These are phyloP conservation scores for Gypsophila paniculata DNA, from an alignment of 179 eudicot species.

Conservation along the genomic window DNA sequence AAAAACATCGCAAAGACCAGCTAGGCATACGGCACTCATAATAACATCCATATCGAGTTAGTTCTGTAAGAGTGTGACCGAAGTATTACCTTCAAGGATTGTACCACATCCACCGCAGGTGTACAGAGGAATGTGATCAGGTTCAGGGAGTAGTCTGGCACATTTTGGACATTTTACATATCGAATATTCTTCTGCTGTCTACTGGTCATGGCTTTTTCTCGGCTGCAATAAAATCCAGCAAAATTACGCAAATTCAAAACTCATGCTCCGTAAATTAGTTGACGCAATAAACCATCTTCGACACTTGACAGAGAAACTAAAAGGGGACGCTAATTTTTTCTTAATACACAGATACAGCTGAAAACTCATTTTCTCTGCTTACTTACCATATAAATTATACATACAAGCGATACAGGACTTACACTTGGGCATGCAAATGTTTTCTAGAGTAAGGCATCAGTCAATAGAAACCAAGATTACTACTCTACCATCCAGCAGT, in stretches of 20 bases:
- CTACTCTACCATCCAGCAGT: background rate
- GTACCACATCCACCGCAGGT: constrained; percentile 72
- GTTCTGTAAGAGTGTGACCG: background rate
- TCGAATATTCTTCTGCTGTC: constrained; percentile 39
- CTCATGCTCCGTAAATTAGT: background rate
- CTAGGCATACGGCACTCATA: background rate
- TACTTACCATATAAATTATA: background rate
- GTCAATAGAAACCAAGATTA: background rate
- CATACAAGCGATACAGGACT: background rate
- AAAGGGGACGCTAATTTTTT: background rate
- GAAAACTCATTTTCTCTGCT: background rate
- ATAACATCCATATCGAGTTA: background rate
- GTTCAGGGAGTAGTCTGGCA: constrained; percentile 55
- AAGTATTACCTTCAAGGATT: constrained; percentile 57
- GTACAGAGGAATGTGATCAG: constrained; percentile 54
- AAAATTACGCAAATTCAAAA: background rate
- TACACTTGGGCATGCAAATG: background rate
- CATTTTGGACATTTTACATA: constrained; percentile 75
- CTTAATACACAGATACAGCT: background rate
- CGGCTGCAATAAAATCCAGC: constrained; percentile 21
- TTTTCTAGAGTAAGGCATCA: background rate
- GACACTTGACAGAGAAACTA: background rate
- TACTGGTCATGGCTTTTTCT: constrained; percentile 34
- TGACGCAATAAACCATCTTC: background rate
- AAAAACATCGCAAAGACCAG: background rate